Percentiles rank a stretch among this genome's conserved stretches.
phyloP scores from a whole-genome alignment of 140 eudicot species.

The Eryngium alpinum region DNA sequence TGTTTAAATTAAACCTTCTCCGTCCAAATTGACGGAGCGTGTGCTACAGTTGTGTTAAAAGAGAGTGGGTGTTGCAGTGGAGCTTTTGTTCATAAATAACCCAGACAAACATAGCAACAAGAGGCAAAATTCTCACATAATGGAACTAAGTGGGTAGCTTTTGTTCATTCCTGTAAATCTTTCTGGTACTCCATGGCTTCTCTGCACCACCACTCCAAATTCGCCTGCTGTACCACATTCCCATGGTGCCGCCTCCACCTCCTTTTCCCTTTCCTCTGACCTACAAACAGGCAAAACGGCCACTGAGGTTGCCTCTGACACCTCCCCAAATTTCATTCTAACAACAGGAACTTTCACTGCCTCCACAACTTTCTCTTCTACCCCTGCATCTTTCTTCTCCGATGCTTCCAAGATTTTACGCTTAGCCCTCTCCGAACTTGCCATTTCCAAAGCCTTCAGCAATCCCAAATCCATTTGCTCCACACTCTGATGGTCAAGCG shows the following conservation, averaged over 20 bases:
- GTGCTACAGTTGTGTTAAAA: too few relatives aligned
- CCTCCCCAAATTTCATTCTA: conserved; percentile 59
- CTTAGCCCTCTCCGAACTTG: conserved; percentile 42
- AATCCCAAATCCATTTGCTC: conserved; percentile 33
- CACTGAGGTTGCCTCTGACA: conserved; percentile 50
- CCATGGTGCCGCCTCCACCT: conserved; percentile 71
- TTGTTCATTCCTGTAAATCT: too few relatives aligned
- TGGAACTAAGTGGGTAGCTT: too few relatives aligned
- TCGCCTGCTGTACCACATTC: conserved; percentile 45
- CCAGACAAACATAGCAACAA: too few relatives aligned
- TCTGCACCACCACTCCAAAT: conserved; percentile 68
- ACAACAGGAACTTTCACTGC: conserved; percentile 65
- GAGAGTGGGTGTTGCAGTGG: too few relatives aligned
- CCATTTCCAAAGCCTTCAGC: conserved; percentile 50
- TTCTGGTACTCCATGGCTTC: conserved; percentile 61
- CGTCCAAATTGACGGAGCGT: too few relatives aligned
- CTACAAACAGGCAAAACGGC: conserved; percentile 67
- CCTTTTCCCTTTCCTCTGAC: conserved; percentile 40
- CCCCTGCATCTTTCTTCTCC: conserved; percentile 36
- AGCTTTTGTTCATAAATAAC: too few relatives aligned
- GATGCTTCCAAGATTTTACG: conserved; percentile 33
- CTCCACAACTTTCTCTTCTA: conserved; percentile 22
- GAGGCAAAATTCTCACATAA: too few relatives aligned
- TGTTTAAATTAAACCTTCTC: too few relatives aligned
- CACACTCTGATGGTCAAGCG: conserved; percentile 37